These are phyloP conservation scores for Silene vulgaris DNA, from an alignment of 179 eudicot genomes.

Conservation along the genomic window DNA sequence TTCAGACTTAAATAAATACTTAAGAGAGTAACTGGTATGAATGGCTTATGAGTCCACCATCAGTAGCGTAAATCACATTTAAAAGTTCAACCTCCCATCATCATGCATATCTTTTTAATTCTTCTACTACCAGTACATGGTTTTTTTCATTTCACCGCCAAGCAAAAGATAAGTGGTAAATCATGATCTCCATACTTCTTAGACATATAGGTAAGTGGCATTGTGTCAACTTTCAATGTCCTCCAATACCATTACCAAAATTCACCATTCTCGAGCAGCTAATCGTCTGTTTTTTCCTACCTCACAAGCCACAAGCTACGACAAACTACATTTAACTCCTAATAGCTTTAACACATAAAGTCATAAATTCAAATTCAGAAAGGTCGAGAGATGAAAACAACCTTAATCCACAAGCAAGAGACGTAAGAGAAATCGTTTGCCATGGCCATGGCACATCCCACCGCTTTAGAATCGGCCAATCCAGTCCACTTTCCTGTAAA, in stretches of 20 bases:
- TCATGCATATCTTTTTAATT: neutral
- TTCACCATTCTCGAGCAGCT: neutral
- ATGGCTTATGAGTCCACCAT: neutral
- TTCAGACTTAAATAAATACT: neutral
- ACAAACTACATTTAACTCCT: neutral
- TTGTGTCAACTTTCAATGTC: neutral
- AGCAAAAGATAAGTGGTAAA: neutral
- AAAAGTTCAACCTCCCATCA: neutral
- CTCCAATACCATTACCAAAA: neutral
- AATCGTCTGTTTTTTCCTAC: neutral
- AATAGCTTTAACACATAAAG: neutral
- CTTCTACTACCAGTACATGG: neutral
- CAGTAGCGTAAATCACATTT: neutral
- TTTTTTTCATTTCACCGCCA: neutral
- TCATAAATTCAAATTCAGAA: neutral
- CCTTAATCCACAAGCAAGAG: conserved; percentile 95
- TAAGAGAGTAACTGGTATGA: neutral
- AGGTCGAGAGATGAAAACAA: conserved; percentile 23
- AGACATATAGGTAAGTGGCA: neutral
- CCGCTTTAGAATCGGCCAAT: conserved; percentile 67
- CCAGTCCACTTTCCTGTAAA: conserved; percentile 43
- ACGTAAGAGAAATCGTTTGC: conserved; percentile 83
- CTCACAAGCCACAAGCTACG: neutral
- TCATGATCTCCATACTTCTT: no score
- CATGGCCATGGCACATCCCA: conserved; percentile 99